These are phyloP conservation scores for Conticribra weissflogii DNA, from an alignment of 108 stramenopile species.

Conservation along the genomic window DNA sequence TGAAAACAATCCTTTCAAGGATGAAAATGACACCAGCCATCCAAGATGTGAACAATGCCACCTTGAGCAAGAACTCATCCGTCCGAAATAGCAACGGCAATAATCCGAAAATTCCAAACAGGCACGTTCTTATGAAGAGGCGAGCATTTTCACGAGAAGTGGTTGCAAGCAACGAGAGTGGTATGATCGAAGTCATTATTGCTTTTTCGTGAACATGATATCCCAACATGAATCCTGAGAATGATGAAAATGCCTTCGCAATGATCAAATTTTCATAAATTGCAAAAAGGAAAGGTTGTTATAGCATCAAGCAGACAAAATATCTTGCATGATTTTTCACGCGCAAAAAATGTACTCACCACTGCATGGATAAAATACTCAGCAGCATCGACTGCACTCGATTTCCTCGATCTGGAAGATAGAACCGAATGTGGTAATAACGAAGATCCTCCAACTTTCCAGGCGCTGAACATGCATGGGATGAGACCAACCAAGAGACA, in stretches of 20 bases:
- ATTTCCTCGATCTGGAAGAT: not conserved
- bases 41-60: slow-evolving; percentile 51
- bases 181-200: slow-evolving; percentile 85
- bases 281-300: not conserved
- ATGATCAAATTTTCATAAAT: too few relatives aligned
- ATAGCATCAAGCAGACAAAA: not conserved
- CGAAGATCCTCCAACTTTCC: slow-evolving; percentile 38
- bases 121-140: slow-evolving; percentile 54
- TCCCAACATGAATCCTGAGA: slow-evolving; percentile 74
- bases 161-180: slow-evolving; percentile 60
- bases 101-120: slow-evolving; percentile 71
- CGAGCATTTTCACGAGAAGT: slow-evolving; percentile 29
- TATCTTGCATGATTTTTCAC: not conserved
- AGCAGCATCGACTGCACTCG: not conserved
- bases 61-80: slow-evolving; percentile 63
- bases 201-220: slow-evolving; percentile 99
- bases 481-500: slow-evolving; percentile 54
- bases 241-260: slow-evolving; percentile 54
- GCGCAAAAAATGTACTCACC: slow-evolving; percentile 14
- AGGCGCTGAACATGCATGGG: slow-evolving; percentile 51
- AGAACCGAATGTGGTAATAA: not conserved
- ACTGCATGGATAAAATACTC: slow-evolving; percentile 52
- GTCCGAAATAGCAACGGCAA: slow-evolving; percentile 75
- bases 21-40: slow-evolving; percentile 46
- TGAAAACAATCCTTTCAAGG: slow-evolving; percentile 16